Base-by-base conservation (phyloP, 495 filamentous ascomycete genomes). In the Xanthoparmelia taractica region DNA sequence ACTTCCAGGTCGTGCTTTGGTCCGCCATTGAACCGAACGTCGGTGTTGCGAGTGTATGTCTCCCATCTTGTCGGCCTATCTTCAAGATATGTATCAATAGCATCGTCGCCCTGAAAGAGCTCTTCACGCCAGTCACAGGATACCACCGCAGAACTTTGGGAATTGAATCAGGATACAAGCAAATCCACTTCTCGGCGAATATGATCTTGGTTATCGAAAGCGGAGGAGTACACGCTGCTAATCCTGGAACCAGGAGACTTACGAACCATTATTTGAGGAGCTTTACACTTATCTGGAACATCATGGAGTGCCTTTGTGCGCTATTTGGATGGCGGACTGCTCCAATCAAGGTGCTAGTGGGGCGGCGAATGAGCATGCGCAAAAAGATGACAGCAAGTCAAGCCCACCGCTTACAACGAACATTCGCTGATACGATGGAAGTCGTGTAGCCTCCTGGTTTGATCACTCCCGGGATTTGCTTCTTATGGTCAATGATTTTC, bases 401-500 rank as follows among this genome's bases (percentile, higher is more conserved):
- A 48, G 40, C 25, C 3, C 34, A 64, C 18, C 64, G 27, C 33
- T 27, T 20, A 33, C 34, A 23, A n/a, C n/a, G n/a, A n/a, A n/a
- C n/a, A n/a, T n/a, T n/a, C n/a, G n/a, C n/a, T n/a, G n/a, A n/a
- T n/a, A n/a, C n/a, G n/a, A n/a, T n/a, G n/a, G n/a, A n/a, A n/a
- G n/a, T n/a, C n/a, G n/a, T n/a, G n/a, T 62, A 85, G 83, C 84
- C 8, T 78, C 72, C 57, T 92, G 89, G 90, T 75, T 80, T 52
- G 91, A 94, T 73, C 82, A 92, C 72, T 73, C 86, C n/a, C 83
- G 90, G 37, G 91, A 96, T 74, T 77, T 95, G 2, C 76, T 90
- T n/a, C 80, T 86, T 68, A 80, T 92, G 77, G 75, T 89, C 70
- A 93, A 93, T 73, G 77, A 78, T 45, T 89, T 92, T 73, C 87